Evolutionary conservation across 2,329 filamentous ascomycete genomes (phyloP), one percentile per base, ranked within the genome.

Genomic region (Cyanodermella asteris): DNA sequence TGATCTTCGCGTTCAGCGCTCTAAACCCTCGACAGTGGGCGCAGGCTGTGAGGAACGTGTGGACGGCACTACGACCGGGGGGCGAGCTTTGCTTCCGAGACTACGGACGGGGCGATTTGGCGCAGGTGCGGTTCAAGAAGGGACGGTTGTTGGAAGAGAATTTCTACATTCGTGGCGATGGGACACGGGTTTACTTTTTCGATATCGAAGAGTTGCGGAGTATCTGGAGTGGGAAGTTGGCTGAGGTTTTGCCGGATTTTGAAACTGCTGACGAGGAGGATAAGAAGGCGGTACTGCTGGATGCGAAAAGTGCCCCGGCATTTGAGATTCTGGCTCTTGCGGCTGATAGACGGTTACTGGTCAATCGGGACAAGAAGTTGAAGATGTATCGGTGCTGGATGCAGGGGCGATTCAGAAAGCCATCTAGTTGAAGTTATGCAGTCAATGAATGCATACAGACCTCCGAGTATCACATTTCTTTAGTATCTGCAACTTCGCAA

Each of bases 381-480:
- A 97, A 94, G 53, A 97, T 97, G 87, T 94, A 94, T 50, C 69
- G 87, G 32, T 94, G 84, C 55, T 97, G 87, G 81, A 66, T 90
- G 45, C 78, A 90, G 49, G 78, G 75, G 16, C 66, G 69, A 4
- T 90, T 87, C 46, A 66, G 60, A 40, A 84, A 82, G 18, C 23
- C 26, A 16, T n/a, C n/a, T n/a, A n/a, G n/a, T n/a, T n/a, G n/a
- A n/a, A n/a, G n/a, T n/a, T n/a, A n/a, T n/a, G n/a, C n/a, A n/a
- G n/a, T n/a, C n/a, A n/a, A n/a, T n/a, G n/a, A n/a, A n/a, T n/a
- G n/a, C n/a, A n/a, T n/a, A n/a, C n/a, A n/a, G n/a, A n/a, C n/a
- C n/a, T n/a, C n/a, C n/a, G n/a, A n/a, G n/a, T n/a, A n/a, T n/a
- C n/a, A n/a, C n/a, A n/a, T n/a, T n/a, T n/a, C n/a, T n/a, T n/a